Evolutionary conservation across 139 green algal genomes (phyloP), one percentile per base, ranked within the genome.

Genomic region (Edaphochlamys debaryana): DNA sequence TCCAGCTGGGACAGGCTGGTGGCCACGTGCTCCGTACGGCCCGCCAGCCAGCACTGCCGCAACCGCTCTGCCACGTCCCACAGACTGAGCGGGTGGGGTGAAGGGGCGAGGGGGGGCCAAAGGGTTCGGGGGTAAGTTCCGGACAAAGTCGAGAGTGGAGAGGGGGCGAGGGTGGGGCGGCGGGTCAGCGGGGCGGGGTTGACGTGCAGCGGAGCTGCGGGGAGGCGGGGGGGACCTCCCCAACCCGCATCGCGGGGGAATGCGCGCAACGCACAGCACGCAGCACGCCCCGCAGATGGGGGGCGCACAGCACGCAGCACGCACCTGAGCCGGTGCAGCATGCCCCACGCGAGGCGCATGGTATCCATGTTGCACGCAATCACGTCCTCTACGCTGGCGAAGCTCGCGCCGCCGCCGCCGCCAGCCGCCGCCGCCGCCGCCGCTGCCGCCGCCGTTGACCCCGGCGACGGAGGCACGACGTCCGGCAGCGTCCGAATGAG

Each of bases 51-150:
- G 64, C 23, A 7, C 34, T 45, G 56, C 20, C 77, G 77, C n/a
- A 83, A 34, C 64, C 77, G 77, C 77, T 83, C 63, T 13, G 77
- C 34, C 34, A 83, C 64, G 34, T 83, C 77, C 77, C 77, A 83
- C 45, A 74, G 30, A 42, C 77, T 81, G 75, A 9, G 29, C 11
- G 45, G 45, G 45, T 22, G 45, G 11, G 45, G 45, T 13, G 45
- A 54, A 9, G 45, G 9, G 11, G 45, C 45, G 45, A 13, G 45
- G 13, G 45, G 45, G 13, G n/a, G n/a, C n/a, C n/a, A n/a, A n/a
- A n/a, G n/a, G n/a, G n/a, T n/a, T n/a, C n/a, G n/a, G n/a, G n/a
- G n/a, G n/a, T n/a, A n/a, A n/a, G n/a, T n/a, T n/a, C n/a, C n/a
- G n/a, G n/a, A n/a, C n/a, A n/a, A n/a, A n/a, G n/a, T n/a, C n/a